Evolutionary conservation across 495 filamentous ascomycete species (phyloP).

Genomic region (Pyrenula massariospora): DNA sequence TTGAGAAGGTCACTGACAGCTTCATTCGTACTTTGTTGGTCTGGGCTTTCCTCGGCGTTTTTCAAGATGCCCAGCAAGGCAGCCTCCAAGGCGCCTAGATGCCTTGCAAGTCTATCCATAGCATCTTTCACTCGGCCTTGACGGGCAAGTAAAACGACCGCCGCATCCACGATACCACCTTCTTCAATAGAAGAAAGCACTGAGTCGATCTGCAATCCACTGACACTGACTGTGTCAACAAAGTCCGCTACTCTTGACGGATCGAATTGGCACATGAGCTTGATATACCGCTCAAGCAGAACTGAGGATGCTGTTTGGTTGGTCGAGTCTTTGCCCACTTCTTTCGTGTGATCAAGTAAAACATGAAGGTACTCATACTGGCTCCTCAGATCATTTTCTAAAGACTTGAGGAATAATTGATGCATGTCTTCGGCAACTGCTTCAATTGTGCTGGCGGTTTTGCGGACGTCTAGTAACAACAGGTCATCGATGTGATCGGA

Average conservation of each 20-base stretch:
- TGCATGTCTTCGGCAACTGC: conserved; percentile 61
- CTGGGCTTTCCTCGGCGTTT: conserved; percentile 39
- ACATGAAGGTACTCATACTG: conserved; percentile 72
- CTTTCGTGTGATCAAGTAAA: conserved; percentile 56
- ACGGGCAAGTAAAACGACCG: conserved; percentile 78
- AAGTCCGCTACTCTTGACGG: conserved; percentile 75
- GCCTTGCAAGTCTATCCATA: conserved; percentile 70
- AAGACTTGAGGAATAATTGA: conserved; percentile 48
- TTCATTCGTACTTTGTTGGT: conserved; percentile 39
- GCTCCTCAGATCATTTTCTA: conserved; percentile 46
- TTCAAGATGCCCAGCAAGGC: conserved; percentile 63
- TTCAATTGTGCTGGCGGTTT: conserved; percentile 59
- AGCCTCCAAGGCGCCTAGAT: conserved; percentile 67
- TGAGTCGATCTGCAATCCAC: conserved; percentile 69
- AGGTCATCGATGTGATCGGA: conserved; percentile 56
- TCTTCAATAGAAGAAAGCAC: conserved; percentile 80
- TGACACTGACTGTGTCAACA: conserved; percentile 64
- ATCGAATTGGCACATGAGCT: conserved; percentile 78
- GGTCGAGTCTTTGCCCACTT: conserved; percentile 20
- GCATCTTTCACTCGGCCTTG: conserved; percentile 78
- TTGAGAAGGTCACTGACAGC: conserved; percentile 51
- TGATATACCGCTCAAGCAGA: conserved; percentile 79
- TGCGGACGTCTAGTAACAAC: conserved; percentile 53
- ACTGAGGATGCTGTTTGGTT: conserved; percentile 17
- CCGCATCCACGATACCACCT: conserved; percentile 84